Conservation (phyloP, 2,329 filamentous ascomycete species). For the Paecilomyces sp. region DNA sequence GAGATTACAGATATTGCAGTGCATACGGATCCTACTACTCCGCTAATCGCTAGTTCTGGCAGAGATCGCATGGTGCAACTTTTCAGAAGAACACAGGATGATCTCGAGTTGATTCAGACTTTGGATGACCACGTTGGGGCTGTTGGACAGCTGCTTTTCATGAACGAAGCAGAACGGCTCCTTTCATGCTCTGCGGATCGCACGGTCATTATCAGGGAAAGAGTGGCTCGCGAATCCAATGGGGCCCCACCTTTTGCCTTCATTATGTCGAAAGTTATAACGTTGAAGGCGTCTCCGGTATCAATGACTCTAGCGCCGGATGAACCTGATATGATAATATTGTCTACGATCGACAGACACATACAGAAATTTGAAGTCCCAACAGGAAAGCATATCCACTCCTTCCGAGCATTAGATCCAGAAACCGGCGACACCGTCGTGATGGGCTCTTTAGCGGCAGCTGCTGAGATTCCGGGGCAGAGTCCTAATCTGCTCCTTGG, state of each 20-base stretch:
- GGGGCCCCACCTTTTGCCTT: conserved; percentile 61
- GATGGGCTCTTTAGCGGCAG: conserved; percentile 66
- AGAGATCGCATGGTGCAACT: conserved; percentile 89
- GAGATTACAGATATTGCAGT: conserved; percentile 79
- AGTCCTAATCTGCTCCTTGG: conserved; percentile 66
- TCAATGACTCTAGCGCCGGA: conserved; percentile 70
- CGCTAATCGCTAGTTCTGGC: conserved; percentile 73
- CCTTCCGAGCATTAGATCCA: conserved; percentile 78
- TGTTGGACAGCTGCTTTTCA: conserved; percentile 70
- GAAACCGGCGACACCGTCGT: conserved; percentile 75
- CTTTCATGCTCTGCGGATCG: conserved; percentile 86
- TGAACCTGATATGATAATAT: conserved; percentile 46
- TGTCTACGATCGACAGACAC: conserved; percentile 57
- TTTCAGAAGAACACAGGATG: conserved; percentile 56
- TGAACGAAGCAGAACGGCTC: conserved; percentile 61
- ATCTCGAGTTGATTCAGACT: conserved; percentile 78
- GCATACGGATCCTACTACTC: conserved; percentile 53
- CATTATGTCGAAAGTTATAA: conserved; percentile 67
- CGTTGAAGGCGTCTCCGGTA: conserved; percentile 76
- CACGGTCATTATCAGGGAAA: conserved; percentile 74
- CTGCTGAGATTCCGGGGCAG: conserved; percentile 46
- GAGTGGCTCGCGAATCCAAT: conserved; percentile 58
- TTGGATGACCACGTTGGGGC: conserved; percentile 85
- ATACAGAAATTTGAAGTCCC: conserved; percentile 55
- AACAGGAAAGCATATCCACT: conserved; percentile 61